Percentiles rank a stretch among this genome's conserved stretches.
Conservation (phyloP, 75 land plant species). For the Adiantum capillusveneris region DNA sequence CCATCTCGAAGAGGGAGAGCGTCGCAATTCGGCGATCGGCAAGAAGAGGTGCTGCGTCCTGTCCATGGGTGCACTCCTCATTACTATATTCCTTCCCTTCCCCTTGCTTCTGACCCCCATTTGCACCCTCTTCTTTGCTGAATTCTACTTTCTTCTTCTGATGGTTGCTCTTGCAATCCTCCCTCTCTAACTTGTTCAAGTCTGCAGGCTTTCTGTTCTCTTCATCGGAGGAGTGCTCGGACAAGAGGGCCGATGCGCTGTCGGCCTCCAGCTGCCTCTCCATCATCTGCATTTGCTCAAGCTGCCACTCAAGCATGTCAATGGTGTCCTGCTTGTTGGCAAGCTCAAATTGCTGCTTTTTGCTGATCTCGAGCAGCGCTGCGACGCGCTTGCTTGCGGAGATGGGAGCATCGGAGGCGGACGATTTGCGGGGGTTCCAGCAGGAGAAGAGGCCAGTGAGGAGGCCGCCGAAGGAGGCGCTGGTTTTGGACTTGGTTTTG, state of each 20-base stretch:
- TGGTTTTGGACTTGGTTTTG: not conserved
- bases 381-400: conserved; percentile 8
- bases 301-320: conserved; percentile 35
- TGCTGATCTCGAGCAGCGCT: conserved; percentile 31
- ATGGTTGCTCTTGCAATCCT: no score
- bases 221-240: not conserved
- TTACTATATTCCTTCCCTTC: not conserved
- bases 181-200: no score
- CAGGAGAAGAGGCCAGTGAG: not conserved
- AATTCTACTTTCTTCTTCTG: not conserved
- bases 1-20: conserved; percentile 28
- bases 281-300: conserved; percentile 23
- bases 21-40: not conserved
- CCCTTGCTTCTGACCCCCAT: not conserved
- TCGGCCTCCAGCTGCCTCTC: conserved; percentile 5
- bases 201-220: no score
- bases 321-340: conserved; percentile 32
- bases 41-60: not conserved
- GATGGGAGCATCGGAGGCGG: not conserved
- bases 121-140: not conserved
- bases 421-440: not conserved
- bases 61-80: not conserved
- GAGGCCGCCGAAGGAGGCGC: conserved; percentile 2
- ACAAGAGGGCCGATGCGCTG: not conserved
- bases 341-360: conserved; percentile 27